Evolutionary conservation across 805 yeast species (phyloP).

Genomic region (Phaffomyces antillensis): DNA sequence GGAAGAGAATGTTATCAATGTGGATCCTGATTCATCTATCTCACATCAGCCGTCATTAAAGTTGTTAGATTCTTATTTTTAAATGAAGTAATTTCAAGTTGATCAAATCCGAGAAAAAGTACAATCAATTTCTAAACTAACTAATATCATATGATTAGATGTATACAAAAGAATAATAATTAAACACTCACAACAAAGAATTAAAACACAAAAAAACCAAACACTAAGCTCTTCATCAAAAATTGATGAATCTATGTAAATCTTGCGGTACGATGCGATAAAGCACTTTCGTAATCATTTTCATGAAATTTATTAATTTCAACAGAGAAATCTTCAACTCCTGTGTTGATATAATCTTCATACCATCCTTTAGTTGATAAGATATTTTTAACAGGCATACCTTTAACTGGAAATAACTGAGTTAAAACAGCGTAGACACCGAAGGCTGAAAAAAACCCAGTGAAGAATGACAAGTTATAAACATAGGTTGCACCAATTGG

Average conservation of each 20-base stretch:
- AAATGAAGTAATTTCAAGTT: too few relatives aligned
- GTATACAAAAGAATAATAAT: too few relatives aligned
- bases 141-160: too few relatives aligned
- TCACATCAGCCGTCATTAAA: too few relatives aligned
- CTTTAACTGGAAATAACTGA: constrained; percentile 44
- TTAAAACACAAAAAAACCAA: neutral
- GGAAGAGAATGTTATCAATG: too few relatives aligned
- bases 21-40: too few relatives aligned
- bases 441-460: constrained; percentile 62
- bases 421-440: constrained; percentile 47
- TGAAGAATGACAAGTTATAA: constrained; percentile 67
- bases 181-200: neutral
- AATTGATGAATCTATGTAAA: neutral
- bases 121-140: too few relatives aligned
- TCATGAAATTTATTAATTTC: constrained; percentile 16
- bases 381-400: constrained; percentile 33
- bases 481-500: constrained; percentile 74
- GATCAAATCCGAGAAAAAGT: too few relatives aligned
- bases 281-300: constrained; percentile 10
- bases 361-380: constrained; percentile 46
- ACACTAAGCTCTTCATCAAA: too few relatives aligned
- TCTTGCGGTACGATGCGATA: neutral
- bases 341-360: constrained; percentile 19
- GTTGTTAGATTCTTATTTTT: too few relatives aligned
- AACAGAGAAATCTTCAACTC: constrained; percentile 11